Evolutionary conservation across 2,329 filamentous ascomycete genomes (phyloP), one percentile per base, ranked within the genome.

Genomic region (Simplicillium sp.): DNA sequence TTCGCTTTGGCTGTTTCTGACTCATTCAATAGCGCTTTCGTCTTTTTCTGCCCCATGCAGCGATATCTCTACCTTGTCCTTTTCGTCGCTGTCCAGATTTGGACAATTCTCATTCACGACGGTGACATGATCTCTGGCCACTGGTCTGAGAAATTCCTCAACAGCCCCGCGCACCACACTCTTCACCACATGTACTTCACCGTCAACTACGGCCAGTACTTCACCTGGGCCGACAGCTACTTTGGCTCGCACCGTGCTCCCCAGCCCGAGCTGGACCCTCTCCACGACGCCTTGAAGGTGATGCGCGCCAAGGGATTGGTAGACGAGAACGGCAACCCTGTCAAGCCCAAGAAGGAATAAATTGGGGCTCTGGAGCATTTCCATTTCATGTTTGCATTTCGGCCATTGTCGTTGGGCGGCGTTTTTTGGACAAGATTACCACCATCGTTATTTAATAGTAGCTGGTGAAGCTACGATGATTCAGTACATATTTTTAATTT

Each of bases 101-200:
- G 67, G 66, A 69, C 67, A 44, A 68, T 70, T 45, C 54, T 70
- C 42, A 70, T 70, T 39, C 66, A 70, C 54, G 66, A 70, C 46
- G 66, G 66, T 46, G 66, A 70, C 57, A 68, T 67, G 62, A 66
- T 70, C 39, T 57, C 65, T 12, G 65, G 62, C 39, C 64, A 69
- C 48, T 67, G 64, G 62, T 55, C 62, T 14, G 65, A 68, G 44
- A 65, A 62, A 45, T 67, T 59, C 48, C 62, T 70, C 58, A 70
- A 70, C 59, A 65, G 64, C 46, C 64, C 67, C 7, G 66, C 67
- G 11, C 65, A 67, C 51, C 66, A 70, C 57, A 68, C 65, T 4
- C 56, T 69, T 28, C 66, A 70, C 51, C 66, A 70, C 55, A 65
- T 70, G 52, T 69, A 67, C 55, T 70, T 70, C 50, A 70, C 61